phyloP scores from a whole-genome alignment of 805 yeast species.

The Ogataea philodendri region DNA sequence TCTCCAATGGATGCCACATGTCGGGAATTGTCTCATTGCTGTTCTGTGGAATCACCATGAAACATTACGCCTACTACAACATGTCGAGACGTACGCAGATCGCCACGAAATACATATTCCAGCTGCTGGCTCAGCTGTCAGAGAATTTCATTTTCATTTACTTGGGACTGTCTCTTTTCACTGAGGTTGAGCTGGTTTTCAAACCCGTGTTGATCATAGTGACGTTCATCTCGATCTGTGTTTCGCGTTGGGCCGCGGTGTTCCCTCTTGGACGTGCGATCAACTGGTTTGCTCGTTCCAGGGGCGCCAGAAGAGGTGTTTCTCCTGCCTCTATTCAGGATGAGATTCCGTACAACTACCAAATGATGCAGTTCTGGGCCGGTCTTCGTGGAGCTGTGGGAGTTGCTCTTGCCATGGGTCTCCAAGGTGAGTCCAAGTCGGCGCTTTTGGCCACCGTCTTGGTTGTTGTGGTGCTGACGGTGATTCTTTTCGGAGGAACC shows the following conservation, averaged over 20 bases:
- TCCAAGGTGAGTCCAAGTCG: constrained; percentile 89
- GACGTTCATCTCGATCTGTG: constrained; percentile 85
- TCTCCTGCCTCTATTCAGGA: constrained; percentile 50
- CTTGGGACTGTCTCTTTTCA: constrained; percentile 88
- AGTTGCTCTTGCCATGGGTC: constrained; percentile 96
- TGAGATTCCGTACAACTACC: constrained; percentile 92
- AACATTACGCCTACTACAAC: constrained; percentile 95
- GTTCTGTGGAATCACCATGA: constrained; percentile 94
- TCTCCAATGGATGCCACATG: constrained; percentile 99
- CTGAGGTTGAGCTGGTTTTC: constrained; percentile 93
- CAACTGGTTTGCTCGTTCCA: constrained; percentile 71
- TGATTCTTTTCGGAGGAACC: constrained; percentile 95
- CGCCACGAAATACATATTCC: constrained; percentile 93
- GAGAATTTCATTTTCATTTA: constrained; percentile 97
- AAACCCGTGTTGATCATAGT: constrained; percentile 90
- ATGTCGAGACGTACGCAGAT: constrained; percentile 97
- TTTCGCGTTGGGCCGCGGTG: constrained; percentile 96
- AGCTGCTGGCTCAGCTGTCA: constrained; percentile 87
- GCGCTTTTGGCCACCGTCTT: constrained; percentile 90
- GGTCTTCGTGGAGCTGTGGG: constrained; percentile 99
- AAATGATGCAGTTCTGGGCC: constrained; percentile 99
- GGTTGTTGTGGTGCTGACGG: constrained; percentile 95
- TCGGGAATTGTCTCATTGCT: constrained; percentile 94
- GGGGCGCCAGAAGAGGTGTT: constrained; percentile 49
- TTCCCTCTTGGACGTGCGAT: constrained; percentile 86